Evolutionary conservation across 2,329 filamentous ascomycete species (phyloP).

Genomic region (Colletotrichum sublineola): DNA sequence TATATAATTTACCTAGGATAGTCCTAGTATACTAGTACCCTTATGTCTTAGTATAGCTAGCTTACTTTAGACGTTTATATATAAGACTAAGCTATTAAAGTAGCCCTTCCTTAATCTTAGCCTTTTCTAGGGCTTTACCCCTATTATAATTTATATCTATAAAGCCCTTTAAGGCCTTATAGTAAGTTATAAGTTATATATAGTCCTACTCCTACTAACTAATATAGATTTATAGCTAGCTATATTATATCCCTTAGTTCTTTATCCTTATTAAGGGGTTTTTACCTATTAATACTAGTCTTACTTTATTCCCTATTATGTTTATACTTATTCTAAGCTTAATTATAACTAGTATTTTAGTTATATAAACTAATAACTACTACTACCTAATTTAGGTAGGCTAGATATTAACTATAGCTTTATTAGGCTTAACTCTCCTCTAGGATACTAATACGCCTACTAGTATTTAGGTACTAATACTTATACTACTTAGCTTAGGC

Average conservation of each 20-base stretch:
- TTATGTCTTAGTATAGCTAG: constrained; percentile 11
- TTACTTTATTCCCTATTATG: constrained; percentile 43
- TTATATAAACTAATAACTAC: constrained; percentile 40
- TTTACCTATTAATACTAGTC: constrained; percentile 36
- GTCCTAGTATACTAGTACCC: not conserved
- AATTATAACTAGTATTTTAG: constrained; percentile 18
- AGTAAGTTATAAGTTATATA: not conserved
- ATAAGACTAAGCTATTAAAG: not conserved
- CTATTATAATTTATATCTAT: constrained; percentile 1
- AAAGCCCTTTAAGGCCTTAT: constrained; percentile 1
- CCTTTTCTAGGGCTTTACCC: constrained; percentile 22
- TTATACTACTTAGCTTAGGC: constrained; percentile 35
- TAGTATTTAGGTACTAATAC: constrained; percentile 26
- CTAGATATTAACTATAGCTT: constrained; percentile 37
- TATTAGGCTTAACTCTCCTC: constrained; percentile 35
- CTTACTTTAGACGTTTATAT: not conserved
- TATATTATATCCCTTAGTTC: too few relatives aligned
- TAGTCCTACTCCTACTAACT: too few relatives aligned
- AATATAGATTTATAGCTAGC: not conserved
- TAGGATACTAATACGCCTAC: constrained; percentile 20
- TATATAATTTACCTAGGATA: constrained; percentile 18
- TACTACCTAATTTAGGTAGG: constrained; percentile 41
- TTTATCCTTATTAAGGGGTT: constrained; percentile 7
- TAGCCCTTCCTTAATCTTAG: not conserved
- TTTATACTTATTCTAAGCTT: constrained; percentile 40